Conservation (phyloP, 1,139 yeast genomes). For the Nakaseomyces sp. region DNA sequence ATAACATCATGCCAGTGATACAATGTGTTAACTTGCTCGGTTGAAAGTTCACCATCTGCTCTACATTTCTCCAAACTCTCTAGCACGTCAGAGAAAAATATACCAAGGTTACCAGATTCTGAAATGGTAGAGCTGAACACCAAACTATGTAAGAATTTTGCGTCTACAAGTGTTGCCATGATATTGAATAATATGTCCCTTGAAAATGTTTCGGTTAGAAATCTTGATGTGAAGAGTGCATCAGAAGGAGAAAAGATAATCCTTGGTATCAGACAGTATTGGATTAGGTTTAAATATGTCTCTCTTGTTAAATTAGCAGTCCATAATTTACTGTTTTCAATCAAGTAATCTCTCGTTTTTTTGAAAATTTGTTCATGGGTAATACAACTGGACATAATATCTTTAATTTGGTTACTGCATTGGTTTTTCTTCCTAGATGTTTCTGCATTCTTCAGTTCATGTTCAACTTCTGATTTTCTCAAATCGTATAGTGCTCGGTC, state of each 20-base stretch:
- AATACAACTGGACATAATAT: constrained; percentile 29
- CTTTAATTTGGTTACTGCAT: constrained; percentile 18
- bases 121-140: constrained; percentile 62
- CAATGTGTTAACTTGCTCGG: constrained; percentile 34
- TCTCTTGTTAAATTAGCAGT: constrained; percentile 13
- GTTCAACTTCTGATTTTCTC: constrained; percentile 38
- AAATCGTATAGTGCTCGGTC: constrained; percentile 43
- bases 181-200: constrained; percentile 36
- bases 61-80: constrained; percentile 33
- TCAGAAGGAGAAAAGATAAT: constrained; percentile 75
- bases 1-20: constrained; percentile 1
- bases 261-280: constrained; percentile 67
- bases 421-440: constrained; percentile 17
- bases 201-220: constrained; percentile 45
- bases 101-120: constrained; percentile 78
- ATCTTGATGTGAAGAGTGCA: constrained; percentile 63
- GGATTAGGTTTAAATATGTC: constrained; percentile 39
- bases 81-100: constrained; percentile 57
- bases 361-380: constrained; percentile 29
- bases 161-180: constrained; percentile 44
- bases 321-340: constrained; percentile 29
- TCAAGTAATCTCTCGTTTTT: constrained; percentile 26
- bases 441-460: constrained; percentile 24
- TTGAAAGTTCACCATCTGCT: constrained; percentile 10
- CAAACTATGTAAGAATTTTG: constrained; percentile 47